These are phyloP conservation scores for Castanea mollissima DNA, from an alignment of 306 rosid genomes.

Conservation along the genomic window DNA sequence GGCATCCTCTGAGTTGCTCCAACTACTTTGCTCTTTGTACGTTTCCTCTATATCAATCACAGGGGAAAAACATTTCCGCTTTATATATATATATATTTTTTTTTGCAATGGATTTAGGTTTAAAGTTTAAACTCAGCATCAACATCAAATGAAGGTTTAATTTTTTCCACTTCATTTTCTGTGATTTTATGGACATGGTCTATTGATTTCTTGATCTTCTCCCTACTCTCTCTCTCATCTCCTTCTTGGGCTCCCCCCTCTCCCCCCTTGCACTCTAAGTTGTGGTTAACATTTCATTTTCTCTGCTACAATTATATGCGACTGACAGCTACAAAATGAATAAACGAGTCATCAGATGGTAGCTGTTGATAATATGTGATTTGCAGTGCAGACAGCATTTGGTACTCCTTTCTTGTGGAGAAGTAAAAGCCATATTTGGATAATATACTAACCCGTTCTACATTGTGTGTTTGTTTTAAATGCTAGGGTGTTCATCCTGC, in stretches of 20 bases:
- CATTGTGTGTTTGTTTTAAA: conserved; percentile 17
- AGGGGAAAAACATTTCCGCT: neutral
- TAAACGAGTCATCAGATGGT: conserved; percentile 6
- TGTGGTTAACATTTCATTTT: neutral
- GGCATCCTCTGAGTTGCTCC: neutral
- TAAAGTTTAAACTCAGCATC: neutral
- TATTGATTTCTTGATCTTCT: neutral
- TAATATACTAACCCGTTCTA: conserved; percentile 15
- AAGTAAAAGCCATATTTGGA: neutral
- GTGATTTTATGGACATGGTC: neutral
- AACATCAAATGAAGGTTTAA: neutral
- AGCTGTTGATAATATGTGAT: conserved; percentile 8
- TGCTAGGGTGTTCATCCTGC: conserved; percentile 92
- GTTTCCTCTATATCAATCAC: neutral
- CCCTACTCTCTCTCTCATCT: neutral
- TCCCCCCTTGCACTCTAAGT: neutral
- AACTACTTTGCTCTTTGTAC: neutral
- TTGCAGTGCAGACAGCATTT: neutral
- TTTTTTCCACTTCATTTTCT: neutral
- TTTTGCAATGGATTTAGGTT: neutral
- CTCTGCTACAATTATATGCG: neutral
- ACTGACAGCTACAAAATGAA: neutral
- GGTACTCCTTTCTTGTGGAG: neutral
- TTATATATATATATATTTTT: neutral
- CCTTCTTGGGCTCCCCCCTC: neutral